Conservation (phyloP, 106 monocot genomes). For the Alisma plantagoaquatica region DNA sequence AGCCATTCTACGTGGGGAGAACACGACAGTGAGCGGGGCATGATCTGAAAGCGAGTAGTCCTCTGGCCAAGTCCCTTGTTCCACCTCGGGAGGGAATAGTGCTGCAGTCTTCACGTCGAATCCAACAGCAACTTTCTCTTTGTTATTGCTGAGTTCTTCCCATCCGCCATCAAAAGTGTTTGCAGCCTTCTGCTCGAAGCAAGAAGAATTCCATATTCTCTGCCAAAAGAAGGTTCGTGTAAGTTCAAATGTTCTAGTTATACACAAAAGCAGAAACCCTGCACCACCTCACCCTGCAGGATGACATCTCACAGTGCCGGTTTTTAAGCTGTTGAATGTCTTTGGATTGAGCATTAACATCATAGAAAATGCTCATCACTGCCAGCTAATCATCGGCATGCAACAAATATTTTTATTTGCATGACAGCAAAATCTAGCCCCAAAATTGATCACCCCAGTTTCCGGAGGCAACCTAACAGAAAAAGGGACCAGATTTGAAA, state of each 20-base stretch:
- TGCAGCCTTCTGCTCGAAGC: constrained; percentile 12
- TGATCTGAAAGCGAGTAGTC: constrained; percentile 94
- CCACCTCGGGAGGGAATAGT: constrained; percentile 89
- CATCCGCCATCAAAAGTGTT: constrained; percentile 7
- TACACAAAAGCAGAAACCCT: no score
- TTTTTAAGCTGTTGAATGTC: constrained; percentile 8
- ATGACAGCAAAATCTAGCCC: no score
- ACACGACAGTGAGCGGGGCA: constrained; percentile 93
- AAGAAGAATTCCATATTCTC: constrained; percentile 56
- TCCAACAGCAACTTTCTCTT: constrained; percentile 31
- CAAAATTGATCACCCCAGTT: constrained; percentile 7
- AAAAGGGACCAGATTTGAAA: background rate
- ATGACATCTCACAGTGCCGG: no score
- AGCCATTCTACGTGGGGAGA: constrained; percentile 60
- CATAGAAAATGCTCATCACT: constrained; percentile 8
- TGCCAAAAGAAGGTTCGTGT: constrained; percentile 25
- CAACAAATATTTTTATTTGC: no score
- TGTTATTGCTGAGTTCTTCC: constrained; percentile 2
- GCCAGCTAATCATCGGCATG: background rate
- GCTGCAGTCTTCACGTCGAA: constrained; percentile 79
- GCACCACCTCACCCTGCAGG: no score
- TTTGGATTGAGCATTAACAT: constrained; percentile 1
- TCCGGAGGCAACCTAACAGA: constrained; percentile 4
- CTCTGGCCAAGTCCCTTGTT: constrained; percentile 92
- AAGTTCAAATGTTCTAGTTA: no score